These are phyloP conservation scores for Craterostigma plantagineum DNA, from an alignment of 257 asterid genomes.

Conservation along the genomic window DNA sequence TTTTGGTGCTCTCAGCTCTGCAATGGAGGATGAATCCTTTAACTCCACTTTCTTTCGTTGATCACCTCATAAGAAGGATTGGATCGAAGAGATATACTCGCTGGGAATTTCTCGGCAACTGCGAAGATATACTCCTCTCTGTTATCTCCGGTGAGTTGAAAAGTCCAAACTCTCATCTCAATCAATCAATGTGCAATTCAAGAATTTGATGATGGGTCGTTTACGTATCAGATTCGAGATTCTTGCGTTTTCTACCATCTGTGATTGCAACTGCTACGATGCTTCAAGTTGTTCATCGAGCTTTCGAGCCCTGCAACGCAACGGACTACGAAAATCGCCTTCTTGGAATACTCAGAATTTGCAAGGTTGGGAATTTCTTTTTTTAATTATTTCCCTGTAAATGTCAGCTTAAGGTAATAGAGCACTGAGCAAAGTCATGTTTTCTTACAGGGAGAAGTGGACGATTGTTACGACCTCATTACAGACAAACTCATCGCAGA, in stretches of 20 bases:
- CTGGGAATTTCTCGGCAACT: slow-evolving; percentile 45
- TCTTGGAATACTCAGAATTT: slow-evolving; percentile 43
- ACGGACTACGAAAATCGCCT: slow-evolving; percentile 53
- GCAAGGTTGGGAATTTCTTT: slow-evolving; percentile 28
- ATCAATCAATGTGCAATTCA: background rate
- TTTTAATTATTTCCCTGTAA: background rate
- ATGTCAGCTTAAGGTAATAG: background rate
- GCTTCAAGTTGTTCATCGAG: slow-evolving; percentile 64
- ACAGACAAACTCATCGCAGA: slow-evolving; percentile 8
- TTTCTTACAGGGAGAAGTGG: slow-evolving; percentile 41
- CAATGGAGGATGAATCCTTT: slow-evolving; percentile 97
- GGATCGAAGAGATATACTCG: slow-evolving; percentile 40
- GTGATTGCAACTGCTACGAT: slow-evolving; percentile 70
- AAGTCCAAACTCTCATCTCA: background rate
- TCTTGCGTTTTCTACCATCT: slow-evolving; percentile 43
- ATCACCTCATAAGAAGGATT: slow-evolving; percentile 60
- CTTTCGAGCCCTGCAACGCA: slow-evolving; percentile 25
- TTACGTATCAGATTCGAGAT: slow-evolving; percentile 45
- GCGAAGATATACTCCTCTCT: slow-evolving; percentile 49
- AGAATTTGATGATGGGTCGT: background rate
- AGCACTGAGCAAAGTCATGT: background rate
- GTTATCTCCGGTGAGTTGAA: slow-evolving; percentile 46
- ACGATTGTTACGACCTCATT: slow-evolving; percentile 40
- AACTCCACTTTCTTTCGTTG: slow-evolving; percentile 72
- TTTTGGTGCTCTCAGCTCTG: slow-evolving; percentile 50